Evolutionary conservation across 2,329 filamentous ascomycete species (phyloP).

Genomic region (Macrophomina phaseolina): DNA sequence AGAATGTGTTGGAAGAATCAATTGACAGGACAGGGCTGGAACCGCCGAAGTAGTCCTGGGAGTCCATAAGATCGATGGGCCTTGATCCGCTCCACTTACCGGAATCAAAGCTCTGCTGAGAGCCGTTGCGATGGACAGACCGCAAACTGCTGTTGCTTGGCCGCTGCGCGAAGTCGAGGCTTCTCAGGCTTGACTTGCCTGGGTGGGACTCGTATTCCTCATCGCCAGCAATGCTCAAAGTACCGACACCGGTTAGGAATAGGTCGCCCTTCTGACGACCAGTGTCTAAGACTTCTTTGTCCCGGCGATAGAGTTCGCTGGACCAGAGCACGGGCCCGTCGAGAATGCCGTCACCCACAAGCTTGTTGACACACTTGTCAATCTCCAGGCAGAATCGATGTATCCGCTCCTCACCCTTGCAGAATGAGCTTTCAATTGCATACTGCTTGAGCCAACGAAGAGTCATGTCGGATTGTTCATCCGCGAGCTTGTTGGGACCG

Average conservation of each 20-base stretch:
- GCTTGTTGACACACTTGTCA: conserved; percentile 80
- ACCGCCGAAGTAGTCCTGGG: conserved; percentile 72
- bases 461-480: conserved; percentile 89
- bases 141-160: conserved; percentile 64
- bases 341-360: conserved; percentile 82
- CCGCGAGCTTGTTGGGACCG: conserved; percentile 93
- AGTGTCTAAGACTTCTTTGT: conserved; percentile 67
- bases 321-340: conserved; percentile 92
- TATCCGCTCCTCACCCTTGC: conserved; percentile 90
- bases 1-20: conserved; percentile 81
- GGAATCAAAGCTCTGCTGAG: conserved; percentile 73
- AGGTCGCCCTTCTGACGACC: conserved; percentile 57
- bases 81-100: conserved; percentile 64
- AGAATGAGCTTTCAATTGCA: conserved; percentile 83
- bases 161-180: conserved; percentile 54
- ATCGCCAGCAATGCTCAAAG: conserved; percentile 55
- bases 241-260: conserved; percentile 53
- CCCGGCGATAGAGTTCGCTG: conserved; percentile 83
- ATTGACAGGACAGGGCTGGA: conserved; percentile 72
- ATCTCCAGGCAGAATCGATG: conserved; percentile 93
- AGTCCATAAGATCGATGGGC: conserved; percentile 69
- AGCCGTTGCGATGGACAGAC: conserved; percentile 66
- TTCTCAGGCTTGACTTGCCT: conserved; percentile 45
- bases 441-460: conserved; percentile 80
- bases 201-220: conserved; percentile 50